Base-by-base conservation (phyloP, 2,329 filamentous ascomycete species). In the Coniochaeta ligniaria region DNA sequence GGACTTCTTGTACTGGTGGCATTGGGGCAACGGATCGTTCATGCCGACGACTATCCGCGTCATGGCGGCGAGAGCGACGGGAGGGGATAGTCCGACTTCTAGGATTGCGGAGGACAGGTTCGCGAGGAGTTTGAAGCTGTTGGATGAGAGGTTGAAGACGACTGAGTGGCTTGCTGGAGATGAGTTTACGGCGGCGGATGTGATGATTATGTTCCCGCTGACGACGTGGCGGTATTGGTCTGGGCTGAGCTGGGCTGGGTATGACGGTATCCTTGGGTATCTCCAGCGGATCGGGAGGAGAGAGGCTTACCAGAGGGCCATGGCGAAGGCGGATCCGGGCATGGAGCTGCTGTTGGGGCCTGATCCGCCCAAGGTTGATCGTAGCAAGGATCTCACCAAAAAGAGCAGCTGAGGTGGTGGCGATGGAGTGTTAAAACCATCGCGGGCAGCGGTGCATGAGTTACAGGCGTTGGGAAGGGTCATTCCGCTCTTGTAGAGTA, bases 1-100 rank as follows among this genome's bases (percentile, higher is more conserved):
- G 2, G 78, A 85, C 58, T 89, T 85, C 64, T 67, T 90, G 1
- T 88, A 84, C 74, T 90, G 84, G 84, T 82, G 84, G 67, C 83
- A 88, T 68, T 87, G 79, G 69, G 73, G 76, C 9, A 80, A 83
- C 66, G 76, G 76, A 36, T 77, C 70, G 1, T 73, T 83, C 3
- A 71, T 74, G 64, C 71, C 77, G 0, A 68, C 69, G 0, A 62
- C 83, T 38, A 63, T 68, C 5, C 71, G 76, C 14, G 68, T 67
- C 6, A 69, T 83, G 69, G 47, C 47, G 47, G 47, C 67, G 6
- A 75, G 78, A 28, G 74, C 66, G n/a, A 6, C 60, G 45, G 59
- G 61, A 4, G 57, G 62, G 12, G 65, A 66, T 16, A 60, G 57
- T 22, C 59, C 60, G 12, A n/a, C 60, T 38, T 55, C 24, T 11